Base-by-base conservation (phyloP, 73 alveolate species). In the Paramecium tetraurelia region DNA sequence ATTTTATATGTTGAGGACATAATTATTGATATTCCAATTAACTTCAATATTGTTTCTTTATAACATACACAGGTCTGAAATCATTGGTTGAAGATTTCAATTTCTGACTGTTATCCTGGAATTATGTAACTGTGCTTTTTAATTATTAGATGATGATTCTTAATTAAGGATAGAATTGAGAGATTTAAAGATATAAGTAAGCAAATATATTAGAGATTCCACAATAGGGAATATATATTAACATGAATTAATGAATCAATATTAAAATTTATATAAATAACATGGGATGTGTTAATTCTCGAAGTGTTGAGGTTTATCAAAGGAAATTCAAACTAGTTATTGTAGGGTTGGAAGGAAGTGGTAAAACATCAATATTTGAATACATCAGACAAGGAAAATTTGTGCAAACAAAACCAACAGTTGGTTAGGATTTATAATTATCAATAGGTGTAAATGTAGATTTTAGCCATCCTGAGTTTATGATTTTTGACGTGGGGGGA, bases 401-500 rank as follows among this genome's bases (percentile, higher is more conserved):
- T 76, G 89, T 89, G 41, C 86, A 85, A 29, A 92, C 98, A 18
- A 93, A 80, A 48, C 99, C 98, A 18, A 96, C 98, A 18, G 95
- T 96, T 40, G 99, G 99, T 27, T 93, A 94, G 85, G 94, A 95
- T 43, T 98, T 95, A 92, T 93, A 92, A 10, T 16, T 48, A 95
- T 14, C 46, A 93, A 31, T 96, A 97, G 70, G 77, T 40, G 59
- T 76, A 12, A 38, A 46, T 90, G 86, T 43, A 11, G 83, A 76
- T 90, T 84, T 18, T 46, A 53, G 44, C 14, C 31, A 71, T 40
- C 71, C 50, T 29, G 92, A 89, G 14, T 89, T 96, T n/a, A 95
- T 98, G 97, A 98, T 96, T 77, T 83, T 97, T 11, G 98, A 97
- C 92, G 97, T 97, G 9, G 99, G 98, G 50, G 99, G 98, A 8